Conservation (phyloP, 1,284 basidiomycete species). For the Leccinum colubrinum region DNA sequence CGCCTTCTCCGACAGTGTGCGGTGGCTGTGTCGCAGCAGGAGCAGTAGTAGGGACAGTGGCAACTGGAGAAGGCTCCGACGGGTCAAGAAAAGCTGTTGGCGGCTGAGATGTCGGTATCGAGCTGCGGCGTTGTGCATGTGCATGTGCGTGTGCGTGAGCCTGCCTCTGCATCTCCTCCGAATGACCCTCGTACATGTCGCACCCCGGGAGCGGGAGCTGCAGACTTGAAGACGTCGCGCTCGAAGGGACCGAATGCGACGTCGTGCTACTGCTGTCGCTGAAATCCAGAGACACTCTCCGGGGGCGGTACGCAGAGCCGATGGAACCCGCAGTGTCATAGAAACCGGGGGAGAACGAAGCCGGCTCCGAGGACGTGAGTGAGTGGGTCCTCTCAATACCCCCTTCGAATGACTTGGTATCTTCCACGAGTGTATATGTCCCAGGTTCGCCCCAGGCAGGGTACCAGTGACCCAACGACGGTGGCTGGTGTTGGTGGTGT, state of each 20-base stretch:
- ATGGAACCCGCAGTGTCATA: conserved; percentile 19
- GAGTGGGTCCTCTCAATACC: conserved; percentile 15
- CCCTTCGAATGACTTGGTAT: not conserved
- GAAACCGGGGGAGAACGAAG: conserved; percentile 24
- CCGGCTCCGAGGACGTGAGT: conserved; percentile 18
- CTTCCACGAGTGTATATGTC: not conserved
- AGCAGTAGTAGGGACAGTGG: not conserved
- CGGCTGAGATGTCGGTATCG: conserved; percentile 19
- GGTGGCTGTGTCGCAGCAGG: conserved; percentile 11
- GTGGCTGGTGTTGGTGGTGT: conserved; percentile 7
- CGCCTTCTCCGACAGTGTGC: conserved; percentile 35
- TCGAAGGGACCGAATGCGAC: conserved; percentile 33
- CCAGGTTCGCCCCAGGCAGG: not conserved
- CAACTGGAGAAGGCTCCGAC: conserved; percentile 2
- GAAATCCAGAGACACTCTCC: conserved; percentile 30
- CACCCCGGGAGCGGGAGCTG: conserved; percentile 38
- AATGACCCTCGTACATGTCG: conserved; percentile 20
- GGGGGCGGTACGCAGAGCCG: conserved; percentile 29
- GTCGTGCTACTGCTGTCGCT: conserved; percentile 33
- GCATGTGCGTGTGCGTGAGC: not conserved
- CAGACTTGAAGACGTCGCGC: conserved; percentile 40
- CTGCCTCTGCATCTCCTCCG: conserved; percentile 24
- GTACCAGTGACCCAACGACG: conserved; percentile 13
- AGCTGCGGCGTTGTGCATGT: conserved; percentile 18
- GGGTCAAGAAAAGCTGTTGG: conserved; percentile 5